These are phyloP conservation scores for Plasmodium adleri DNA, from an alignment of 169 alveolate species.

Conservation along the genomic window DNA sequence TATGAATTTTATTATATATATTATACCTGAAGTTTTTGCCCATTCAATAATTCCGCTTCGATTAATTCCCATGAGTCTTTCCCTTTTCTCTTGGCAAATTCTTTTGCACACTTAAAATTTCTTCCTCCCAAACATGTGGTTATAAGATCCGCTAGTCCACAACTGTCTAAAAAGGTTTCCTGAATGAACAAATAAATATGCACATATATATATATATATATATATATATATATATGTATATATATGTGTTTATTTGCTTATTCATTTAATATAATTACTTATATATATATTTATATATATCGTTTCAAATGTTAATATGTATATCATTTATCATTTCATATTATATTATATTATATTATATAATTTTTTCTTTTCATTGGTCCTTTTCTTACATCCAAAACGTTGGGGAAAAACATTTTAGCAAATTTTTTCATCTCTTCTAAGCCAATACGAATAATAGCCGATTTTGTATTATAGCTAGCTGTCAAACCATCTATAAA, in stretches of 20 bases:
- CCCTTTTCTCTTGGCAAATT: constrained; percentile 89
- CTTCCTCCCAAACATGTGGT: constrained; percentile 95
- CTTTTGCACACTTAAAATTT: constrained; percentile 93
- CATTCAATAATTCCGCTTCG: constrained; percentile 90
- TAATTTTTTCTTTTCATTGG: background rate
- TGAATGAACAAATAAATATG: constrained; percentile 55
- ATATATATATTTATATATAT: background rate
- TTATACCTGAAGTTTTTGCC: constrained; percentile 91
- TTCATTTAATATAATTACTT: constrained; percentile 9
- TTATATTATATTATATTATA: too few species aligned
- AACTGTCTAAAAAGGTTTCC: constrained; percentile 92
- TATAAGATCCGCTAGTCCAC: constrained; percentile 94
- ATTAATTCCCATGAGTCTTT: constrained; percentile 90
- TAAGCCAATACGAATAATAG: constrained; percentile 94
- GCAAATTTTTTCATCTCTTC: constrained; percentile 89
- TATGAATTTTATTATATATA: background rate
- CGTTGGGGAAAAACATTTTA: constrained; percentile 84
- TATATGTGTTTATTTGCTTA: background rate
- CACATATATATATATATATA: background rate
- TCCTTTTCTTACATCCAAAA: constrained; percentile 69
- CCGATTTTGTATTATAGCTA: constrained; percentile 94
- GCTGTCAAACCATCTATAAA: constrained; percentile 90
- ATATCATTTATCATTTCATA: background rate
- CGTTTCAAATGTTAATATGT: too few species aligned
- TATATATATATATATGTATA: background rate